Percentiles rank a stretch among this genome's conserved stretches.
phyloP scores from a whole-genome alignment of 805 yeast genomes.

The Saccharomycopsis selenospora region DNA sequence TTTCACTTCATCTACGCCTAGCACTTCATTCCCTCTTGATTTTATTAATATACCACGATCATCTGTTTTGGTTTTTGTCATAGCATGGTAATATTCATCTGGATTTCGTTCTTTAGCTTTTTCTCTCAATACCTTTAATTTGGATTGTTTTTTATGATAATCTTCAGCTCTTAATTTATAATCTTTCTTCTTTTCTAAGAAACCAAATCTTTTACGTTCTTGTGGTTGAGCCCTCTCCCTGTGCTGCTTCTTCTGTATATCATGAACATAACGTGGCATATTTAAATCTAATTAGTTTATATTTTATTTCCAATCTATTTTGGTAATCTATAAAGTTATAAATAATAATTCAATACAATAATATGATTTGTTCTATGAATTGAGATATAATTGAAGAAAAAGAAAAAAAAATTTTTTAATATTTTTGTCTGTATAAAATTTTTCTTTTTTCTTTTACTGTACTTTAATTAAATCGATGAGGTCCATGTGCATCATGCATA shows the following conservation, averaged over 20 bases:
- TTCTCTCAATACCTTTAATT: slow-evolving; percentile 59
- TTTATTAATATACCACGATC: slow-evolving; percentile 57
- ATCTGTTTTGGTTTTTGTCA: slow-evolving; percentile 68
- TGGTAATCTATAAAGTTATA: too few species aligned
- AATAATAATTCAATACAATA: too few species aligned
- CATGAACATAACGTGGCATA: slow-evolving; percentile 80
- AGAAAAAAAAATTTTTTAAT: too few species aligned
- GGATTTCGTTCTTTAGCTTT: slow-evolving; percentile 77
- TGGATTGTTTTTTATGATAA: slow-evolving; percentile 50
- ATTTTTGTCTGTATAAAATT: too few species aligned
- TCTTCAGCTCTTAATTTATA: slow-evolving; percentile 65
- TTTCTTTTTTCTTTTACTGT: too few species aligned
- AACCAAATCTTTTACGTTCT: slow-evolving; percentile 68
- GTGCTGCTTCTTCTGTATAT: slow-evolving; percentile 94
- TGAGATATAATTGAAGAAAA: too few species aligned
- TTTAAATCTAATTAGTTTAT: too few species aligned
- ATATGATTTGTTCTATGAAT: too few species aligned
- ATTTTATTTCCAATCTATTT: too few species aligned
- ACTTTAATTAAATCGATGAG: too few species aligned
- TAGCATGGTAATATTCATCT: slow-evolving; percentile 94
- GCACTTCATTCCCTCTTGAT: slow-evolving; percentile 48
- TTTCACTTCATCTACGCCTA: slow-evolving; percentile 69
- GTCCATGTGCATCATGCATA: too few species aligned
- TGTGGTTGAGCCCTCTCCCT: slow-evolving; percentile 85
- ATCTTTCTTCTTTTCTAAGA: slow-evolving; percentile 89